phyloP scores from a whole-genome alignment of 2,329 filamentous ascomycete species.

The Cylindrodendrum hubeiense region DNA sequence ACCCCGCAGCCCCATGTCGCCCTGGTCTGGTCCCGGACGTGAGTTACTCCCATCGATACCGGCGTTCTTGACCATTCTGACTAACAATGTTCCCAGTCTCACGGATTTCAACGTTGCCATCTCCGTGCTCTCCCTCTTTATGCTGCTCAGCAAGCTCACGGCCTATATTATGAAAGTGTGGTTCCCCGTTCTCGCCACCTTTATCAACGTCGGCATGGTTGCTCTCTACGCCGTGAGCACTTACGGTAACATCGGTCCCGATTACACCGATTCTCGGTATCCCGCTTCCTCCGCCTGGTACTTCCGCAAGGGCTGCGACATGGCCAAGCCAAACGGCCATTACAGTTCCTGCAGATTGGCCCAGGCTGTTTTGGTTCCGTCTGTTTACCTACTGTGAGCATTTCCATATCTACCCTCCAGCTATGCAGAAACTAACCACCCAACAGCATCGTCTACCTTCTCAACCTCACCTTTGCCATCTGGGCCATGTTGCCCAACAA shows the following conservation, averaged over 20 bases:
- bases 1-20: conserved; percentile 71
- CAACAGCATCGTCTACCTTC: conserved; percentile 68
- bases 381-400: conserved; percentile 76
- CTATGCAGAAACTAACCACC: background rate
- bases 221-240: conserved; percentile 75
- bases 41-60: conserved; percentile 53
- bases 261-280: conserved; percentile 75
- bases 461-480: conserved; percentile 69
- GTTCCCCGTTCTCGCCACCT: conserved; percentile 72
- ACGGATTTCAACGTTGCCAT: conserved; percentile 83
- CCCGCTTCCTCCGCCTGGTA: conserved; percentile 79
- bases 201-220: conserved; percentile 69
- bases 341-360: conserved; percentile 75
- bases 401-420: too few relatives aligned
- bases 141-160: conserved; percentile 78
- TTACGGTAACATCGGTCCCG: conserved; percentile 79
- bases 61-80: conserved; percentile 1
- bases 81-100: conserved; percentile 60
- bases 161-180: conserved; percentile 79
- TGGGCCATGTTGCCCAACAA: conserved; percentile 70
- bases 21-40: conserved; percentile 81
- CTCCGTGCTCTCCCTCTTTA: conserved; percentile 80
- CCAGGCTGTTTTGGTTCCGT: conserved; percentile 74
- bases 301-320: conserved; percentile 75
- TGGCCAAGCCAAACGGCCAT: conserved; percentile 66